Base-by-base conservation (phyloP, 257 asterid genomes). In the Phtheirospermum japonicum region DNA sequence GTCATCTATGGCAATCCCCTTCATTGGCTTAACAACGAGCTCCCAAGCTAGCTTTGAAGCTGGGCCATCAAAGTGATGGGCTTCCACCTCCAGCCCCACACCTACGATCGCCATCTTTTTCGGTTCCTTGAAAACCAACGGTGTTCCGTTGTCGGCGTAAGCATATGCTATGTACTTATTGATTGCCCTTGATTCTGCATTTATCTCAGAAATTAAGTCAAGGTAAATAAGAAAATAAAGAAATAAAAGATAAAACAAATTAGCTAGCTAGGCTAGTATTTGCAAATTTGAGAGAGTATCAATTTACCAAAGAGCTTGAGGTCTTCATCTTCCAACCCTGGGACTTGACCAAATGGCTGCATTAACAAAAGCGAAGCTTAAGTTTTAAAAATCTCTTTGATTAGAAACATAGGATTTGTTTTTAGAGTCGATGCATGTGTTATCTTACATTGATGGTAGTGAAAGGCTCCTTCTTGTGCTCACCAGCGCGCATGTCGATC, bases 341-440 rank as follows among this genome's bases (percentile, higher is more conserved):
- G 82, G 7, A 73, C 66, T 63, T 73, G 74, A 57, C 82, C 82
- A 59, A 57, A 77, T 3, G 79, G 76, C 76, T 75, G 79, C 73
- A 59, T 7, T 23, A 23, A 23, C 28, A 23, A n/a, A n/a, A n/a
- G n/a, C n/a, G n/a, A n/a, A n/a, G n/a, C n/a, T n/a, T n/a, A n/a
- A n/a, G n/a, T n/a, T n/a, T n/a, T n/a, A n/a, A n/a, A n/a, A n/a
- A n/a, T n/a, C n/a, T n/a, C n/a, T n/a, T n/a, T n/a, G n/a, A n/a
- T n/a, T n/a, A n/a, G n/a, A n/a, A n/a, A n/a, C n/a, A n/a, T n/a
- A n/a, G n/a, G n/a, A 23, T 23, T 23, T 23, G 28, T 23, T 23
- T n/a, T n/a, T n/a, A n/a, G 28, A 23, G 3, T 23, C n/a, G n/a
- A n/a, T 23, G 3, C 28, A 23, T 23, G 3, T 23, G 28, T 12